Percentiles rank a stretch among this genome's conserved stretches.
Evolutionary conservation across 768 basidiomycete genomes (phyloP).

Genomic region (Megacollybia marginata): DNA sequence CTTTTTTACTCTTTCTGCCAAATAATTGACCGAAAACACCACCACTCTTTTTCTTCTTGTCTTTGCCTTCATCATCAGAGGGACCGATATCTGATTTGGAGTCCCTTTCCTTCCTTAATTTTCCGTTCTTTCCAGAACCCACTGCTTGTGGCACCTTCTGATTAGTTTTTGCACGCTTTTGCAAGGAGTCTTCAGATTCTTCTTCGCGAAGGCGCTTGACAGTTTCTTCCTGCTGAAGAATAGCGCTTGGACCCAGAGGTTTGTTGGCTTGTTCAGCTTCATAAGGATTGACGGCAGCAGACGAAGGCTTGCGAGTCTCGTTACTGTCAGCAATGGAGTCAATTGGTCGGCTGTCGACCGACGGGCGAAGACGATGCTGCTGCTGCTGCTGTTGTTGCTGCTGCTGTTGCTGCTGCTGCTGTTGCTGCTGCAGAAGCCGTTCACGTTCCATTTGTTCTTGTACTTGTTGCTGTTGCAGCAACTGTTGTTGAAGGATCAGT

Average conservation of each 20-base stretch:
- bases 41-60: constrained; percentile 57
- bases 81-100: constrained; percentile 27
- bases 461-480: constrained; percentile 24
- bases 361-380: constrained; percentile 17
- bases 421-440: constrained; percentile 20
- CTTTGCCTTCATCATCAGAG: constrained; percentile 14
- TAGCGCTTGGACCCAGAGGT: constrained; percentile 28
- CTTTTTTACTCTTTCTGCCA: constrained; percentile 68
- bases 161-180: constrained; percentile 44
- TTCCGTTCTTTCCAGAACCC: constrained; percentile 32
- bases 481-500: constrained; percentile 19
- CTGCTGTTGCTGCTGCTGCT: constrained; percentile 24
- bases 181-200: constrained; percentile 28
- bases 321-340: constrained; percentile 65
- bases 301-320: constrained; percentile 62
- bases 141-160: constrained; percentile 43
- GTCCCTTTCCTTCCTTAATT: constrained; percentile 38
- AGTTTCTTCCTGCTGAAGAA: constrained; percentile 41
- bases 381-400: constrained; percentile 6
- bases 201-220: constrained; percentile 45
- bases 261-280: constrained; percentile 45
- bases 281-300: constrained; percentile 58
- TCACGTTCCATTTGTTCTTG: constrained; percentile 13
- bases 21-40: constrained; percentile 77
- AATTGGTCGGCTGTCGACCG: constrained; percentile 41